These are phyloP conservation scores for Trichoderma sp. DNA, from an alignment of 2,329 filamentous ascomycete genomes.

Conservation along the genomic window DNA sequence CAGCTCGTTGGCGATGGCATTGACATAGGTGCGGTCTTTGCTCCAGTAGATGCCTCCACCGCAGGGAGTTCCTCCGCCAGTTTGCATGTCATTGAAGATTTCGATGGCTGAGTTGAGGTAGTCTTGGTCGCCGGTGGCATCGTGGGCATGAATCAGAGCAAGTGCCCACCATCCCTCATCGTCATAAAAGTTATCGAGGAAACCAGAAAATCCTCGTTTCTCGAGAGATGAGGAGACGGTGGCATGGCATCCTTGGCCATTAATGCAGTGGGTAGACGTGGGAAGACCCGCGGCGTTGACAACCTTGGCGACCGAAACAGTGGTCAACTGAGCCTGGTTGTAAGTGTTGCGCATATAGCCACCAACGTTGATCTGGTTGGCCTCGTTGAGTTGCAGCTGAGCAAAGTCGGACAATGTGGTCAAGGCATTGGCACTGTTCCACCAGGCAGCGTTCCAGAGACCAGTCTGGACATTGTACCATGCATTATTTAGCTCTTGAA, in stretches of 20 bases:
- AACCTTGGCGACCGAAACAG: slow-evolving; percentile 45
- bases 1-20: slow-evolving; percentile 62
- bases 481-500: slow-evolving; percentile 51
- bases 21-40: slow-evolving; percentile 55
- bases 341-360: slow-evolving; percentile 52
- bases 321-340: slow-evolving; percentile 48
- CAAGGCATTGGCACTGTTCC: slow-evolving; percentile 71
- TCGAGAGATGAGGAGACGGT: slow-evolving; percentile 38
- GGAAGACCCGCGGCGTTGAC: slow-evolving; percentile 44
- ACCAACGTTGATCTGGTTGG: slow-evolving; percentile 46
- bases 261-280: slow-evolving; percentile 36
- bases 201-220: slow-evolving; percentile 44
- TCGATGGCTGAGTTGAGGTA: slow-evolving; percentile 58
- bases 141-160: slow-evolving; percentile 60
- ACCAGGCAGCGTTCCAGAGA: slow-evolving; percentile 70
- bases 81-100: slow-evolving; percentile 61
- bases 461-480: slow-evolving; percentile 66
- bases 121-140: slow-evolving; percentile 54
- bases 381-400: slow-evolving; percentile 39
- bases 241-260: slow-evolving; percentile 23
- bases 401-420: slow-evolving; percentile 64
- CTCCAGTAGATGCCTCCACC: slow-evolving; percentile 62
- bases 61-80: slow-evolving; percentile 52
- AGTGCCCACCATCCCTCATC: slow-evolving; percentile 69
- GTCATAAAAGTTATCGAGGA: slow-evolving; percentile 60